Percentiles rank a stretch among this genome's conserved stretches.
phyloP scores from a whole-genome alignment of 768 basidiomycete genomes.

The Rhizopogon rudus region DNA sequence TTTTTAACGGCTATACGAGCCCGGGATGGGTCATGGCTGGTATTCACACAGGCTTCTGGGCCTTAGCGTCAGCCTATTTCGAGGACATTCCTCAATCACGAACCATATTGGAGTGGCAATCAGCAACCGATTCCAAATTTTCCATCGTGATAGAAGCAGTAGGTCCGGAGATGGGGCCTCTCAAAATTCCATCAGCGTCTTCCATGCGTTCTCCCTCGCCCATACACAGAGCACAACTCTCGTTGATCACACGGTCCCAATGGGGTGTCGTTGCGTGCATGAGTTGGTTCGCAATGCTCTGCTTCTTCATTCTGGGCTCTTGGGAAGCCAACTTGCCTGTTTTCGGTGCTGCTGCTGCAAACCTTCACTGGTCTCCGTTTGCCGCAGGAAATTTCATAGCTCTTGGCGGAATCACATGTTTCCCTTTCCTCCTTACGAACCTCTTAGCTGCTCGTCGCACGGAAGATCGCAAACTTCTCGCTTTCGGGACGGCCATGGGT shows the following conservation, averaged over 20 bases:
- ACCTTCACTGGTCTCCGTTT: conserved; percentile 55
- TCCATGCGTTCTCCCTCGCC: background rate
- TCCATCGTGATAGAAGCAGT: background rate
- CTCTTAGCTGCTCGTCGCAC: conserved; percentile 50
- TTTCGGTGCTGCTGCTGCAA: conserved; percentile 38
- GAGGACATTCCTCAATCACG: conserved; percentile 32
- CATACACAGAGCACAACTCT: conserved; percentile 4
- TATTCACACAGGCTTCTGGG: conserved; percentile 51
- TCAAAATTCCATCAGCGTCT: background rate
- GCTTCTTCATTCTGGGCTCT: conserved; percentile 64
- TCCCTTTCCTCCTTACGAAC: conserved; percentile 65
- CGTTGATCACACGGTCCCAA: conserved; percentile 24
- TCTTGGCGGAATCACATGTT: conserved; percentile 53
- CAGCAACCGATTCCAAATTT: background rate
- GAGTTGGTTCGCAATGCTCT: conserved; percentile 69
- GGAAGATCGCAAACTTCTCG: conserved; percentile 58
- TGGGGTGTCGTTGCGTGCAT: conserved; percentile 57
- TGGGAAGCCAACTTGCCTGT: conserved; percentile 70
- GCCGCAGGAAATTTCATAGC: conserved; percentile 68
- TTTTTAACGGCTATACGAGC: conserved; percentile 68
- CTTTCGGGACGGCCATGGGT: conserved; percentile 47
- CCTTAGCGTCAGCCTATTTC: conserved; percentile 29
- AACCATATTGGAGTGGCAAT: conserved; percentile 7
- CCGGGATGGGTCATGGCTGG: conserved; percentile 63
- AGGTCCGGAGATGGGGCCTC: conserved; percentile 2